Base-by-base conservation (phyloP, 345 rosid genomes). In the Dipteronia sinensis region DNA sequence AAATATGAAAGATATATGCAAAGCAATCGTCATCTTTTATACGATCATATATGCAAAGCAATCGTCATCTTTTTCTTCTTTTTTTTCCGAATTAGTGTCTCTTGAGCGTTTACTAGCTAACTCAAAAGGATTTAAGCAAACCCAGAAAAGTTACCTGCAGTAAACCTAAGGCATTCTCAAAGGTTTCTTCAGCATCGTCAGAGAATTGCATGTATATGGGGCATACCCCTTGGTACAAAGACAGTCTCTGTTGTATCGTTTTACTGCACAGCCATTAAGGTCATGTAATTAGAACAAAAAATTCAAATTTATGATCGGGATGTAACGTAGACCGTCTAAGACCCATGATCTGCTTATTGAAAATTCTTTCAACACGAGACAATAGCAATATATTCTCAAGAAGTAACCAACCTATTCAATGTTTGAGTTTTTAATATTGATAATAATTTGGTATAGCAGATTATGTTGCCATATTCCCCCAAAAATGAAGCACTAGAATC, bases 131-230 rank as follows among this genome's bases (percentile, higher is more conserved):
- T 27, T 38, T n/a, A 38, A 76, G 62, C 34, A 23, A 47, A 13
- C 11, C 10, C 3, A 31, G 15, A 74, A 65, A 42, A 42, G 77
- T 85, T 84, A 89, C 98, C 98, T 89, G 85, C 59, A 96, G 85
- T 82, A 91, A 71, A 69, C 82, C 86, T 76, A 96, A 85, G 74
- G 99, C 98, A 72, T 87, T 88, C 34, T 82, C 82, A 71, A 96
- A 96, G 25, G 98, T 92, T 59, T 92, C 91, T 84, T 96, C 99
- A 44, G 98, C 95, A 86, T 96, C 98, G 79, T 90, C 95, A n/a
- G 91, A 82, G 83, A 96, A 96, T 81, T 92, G 89, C 94, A 94
- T 87, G 89, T 85, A 89, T 72, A 96, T 87, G 68, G 99, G 94
- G 67, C 98, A 96, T 63, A 92, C 97, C 77, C 99, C 99, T 87